Conservation (phyloP, 2,329 filamentous ascomycete species). For the Sarocladium strictum region DNA sequence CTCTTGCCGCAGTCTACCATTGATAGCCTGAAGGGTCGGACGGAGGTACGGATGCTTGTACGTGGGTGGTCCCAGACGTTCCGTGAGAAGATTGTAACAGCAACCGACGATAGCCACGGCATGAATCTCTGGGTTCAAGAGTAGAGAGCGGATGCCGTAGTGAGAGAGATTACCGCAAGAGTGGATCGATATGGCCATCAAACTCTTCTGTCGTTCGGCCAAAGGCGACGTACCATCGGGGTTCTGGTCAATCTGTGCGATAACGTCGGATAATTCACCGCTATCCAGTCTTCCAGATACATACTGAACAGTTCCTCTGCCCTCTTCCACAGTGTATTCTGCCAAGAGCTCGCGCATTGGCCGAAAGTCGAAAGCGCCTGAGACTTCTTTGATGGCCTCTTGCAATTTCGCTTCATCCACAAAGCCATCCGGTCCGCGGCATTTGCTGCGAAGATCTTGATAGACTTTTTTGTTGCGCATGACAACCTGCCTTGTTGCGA, state of each 20-base stretch:
- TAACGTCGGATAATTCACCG: slow-evolving; percentile 63
- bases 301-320: slow-evolving; percentile 69
- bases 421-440: slow-evolving; percentile 29
- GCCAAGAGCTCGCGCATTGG: slow-evolving; percentile 41
- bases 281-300: slow-evolving; percentile 68
- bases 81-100: slow-evolving; percentile 95
- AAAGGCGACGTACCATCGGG: slow-evolving; percentile 9
- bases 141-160: slow-evolving; percentile 79
- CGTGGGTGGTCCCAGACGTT: slow-evolving; percentile 78
- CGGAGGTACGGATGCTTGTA: slow-evolving; percentile 78
- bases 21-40: slow-evolving; percentile 59
- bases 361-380: slow-evolving; percentile 30
- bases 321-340: slow-evolving; percentile 50
- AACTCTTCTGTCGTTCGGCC: slow-evolving; percentile 32
- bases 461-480: slow-evolving; percentile 81
- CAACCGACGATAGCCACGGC: slow-evolving; percentile 96
- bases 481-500: slow-evolving; percentile 66
- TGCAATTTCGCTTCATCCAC: slow-evolving; percentile 35
- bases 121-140: slow-evolving; percentile 75
- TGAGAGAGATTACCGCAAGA: slow-evolving; percentile 98
- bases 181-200: slow-evolving; percentile 93
- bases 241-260: slow-evolving; percentile 48
- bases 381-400: slow-evolving; percentile 27
- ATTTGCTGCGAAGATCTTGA: slow-evolving; percentile 30
- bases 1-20: slow-evolving; percentile 62